Percentiles rank a stretch among this genome's conserved stretches.
Evolutionary conservation across 2,329 filamentous ascomycete genomes (phyloP).

Genomic region (Botrytis paeoniae): DNA sequence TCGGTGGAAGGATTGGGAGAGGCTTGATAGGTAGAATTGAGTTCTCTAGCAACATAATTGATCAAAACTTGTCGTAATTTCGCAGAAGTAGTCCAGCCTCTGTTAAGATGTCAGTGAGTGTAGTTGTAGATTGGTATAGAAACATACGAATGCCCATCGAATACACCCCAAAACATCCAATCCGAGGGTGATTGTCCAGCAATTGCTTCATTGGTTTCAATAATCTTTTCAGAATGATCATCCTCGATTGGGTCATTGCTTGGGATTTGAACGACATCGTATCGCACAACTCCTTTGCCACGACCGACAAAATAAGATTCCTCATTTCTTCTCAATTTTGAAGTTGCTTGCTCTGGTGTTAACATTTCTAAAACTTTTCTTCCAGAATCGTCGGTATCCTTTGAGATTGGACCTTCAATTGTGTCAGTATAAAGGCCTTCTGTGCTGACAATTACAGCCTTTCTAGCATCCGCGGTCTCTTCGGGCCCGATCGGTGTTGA

Average conservation of each 20-base stretch:
- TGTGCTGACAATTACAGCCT: slow-evolving; percentile 81
- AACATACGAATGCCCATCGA: slow-evolving; percentile 87
- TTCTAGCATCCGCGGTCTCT: slow-evolving; percentile 45
- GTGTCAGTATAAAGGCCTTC: slow-evolving; percentile 87
- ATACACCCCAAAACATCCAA: slow-evolving; percentile 99
- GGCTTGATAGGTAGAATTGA: slow-evolving; percentile 87
- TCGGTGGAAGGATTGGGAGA: slow-evolving; percentile 69
- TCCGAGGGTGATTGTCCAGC: slow-evolving; percentile 63
- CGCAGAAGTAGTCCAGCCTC: slow-evolving; percentile 96
- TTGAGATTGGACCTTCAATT: slow-evolving; percentile 82
- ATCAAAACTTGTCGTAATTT: slow-evolving; percentile 92
- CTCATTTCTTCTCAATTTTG: slow-evolving; percentile 84
- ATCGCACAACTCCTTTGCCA: slow-evolving; percentile 87
- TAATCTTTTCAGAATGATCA: slow-evolving; percentile 96
- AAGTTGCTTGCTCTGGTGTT: slow-evolving; percentile 87
- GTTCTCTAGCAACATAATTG: slow-evolving; percentile 84
- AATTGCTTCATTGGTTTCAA: slow-evolving; percentile 65
- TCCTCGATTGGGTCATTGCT: slow-evolving; percentile 98
- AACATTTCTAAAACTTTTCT: slow-evolving; percentile 92
- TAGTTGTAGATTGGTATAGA: not conserved
- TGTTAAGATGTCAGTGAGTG: slow-evolving; percentile 39
- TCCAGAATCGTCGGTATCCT: slow-evolving; percentile 80
- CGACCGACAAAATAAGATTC: slow-evolving; percentile 88
- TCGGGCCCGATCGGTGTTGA: slow-evolving; percentile 25
- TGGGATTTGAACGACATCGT: slow-evolving; percentile 90